Evolutionary conservation across 2,329 filamentous ascomycete genomes (phyloP).

Genomic region (Stagonosporopsis tanaceti): DNA sequence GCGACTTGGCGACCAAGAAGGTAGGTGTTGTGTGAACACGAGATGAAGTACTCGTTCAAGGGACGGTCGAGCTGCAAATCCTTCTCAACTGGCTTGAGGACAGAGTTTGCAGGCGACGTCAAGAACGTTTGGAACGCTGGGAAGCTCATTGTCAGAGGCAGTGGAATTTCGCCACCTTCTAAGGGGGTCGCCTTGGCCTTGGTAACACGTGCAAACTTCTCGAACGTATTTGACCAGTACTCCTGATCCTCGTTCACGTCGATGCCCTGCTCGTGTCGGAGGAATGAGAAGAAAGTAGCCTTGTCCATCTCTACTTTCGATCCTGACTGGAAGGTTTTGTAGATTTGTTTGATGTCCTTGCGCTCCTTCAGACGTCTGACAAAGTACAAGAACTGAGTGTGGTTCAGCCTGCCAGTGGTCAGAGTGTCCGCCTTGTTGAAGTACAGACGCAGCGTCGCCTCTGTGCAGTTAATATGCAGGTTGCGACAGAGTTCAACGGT

Average conservation of each 20-base stretch:
- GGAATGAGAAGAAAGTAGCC: conserved; percentile 77
- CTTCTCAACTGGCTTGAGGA: conserved; percentile 68
- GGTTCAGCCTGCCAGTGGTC: conserved; percentile 73
- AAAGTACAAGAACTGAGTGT: conserved; percentile 83
- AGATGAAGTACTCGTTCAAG: conserved; percentile 96
- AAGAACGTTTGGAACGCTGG: conserved; percentile 73
- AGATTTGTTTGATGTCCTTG: conserved; percentile 80
- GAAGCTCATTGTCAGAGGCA: conserved; percentile 73
- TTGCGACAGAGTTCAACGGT: conserved; percentile 86
- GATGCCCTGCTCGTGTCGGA: conserved; percentile 77
- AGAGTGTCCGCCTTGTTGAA: conserved; percentile 77
- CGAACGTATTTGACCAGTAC: conserved; percentile 77
- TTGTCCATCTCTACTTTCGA: conserved; percentile 70
- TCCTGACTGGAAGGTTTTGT: conserved; percentile 65
- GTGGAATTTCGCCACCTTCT: conserved; percentile 45
- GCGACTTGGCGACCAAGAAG: conserved; percentile 89
- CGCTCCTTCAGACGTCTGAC: conserved; percentile 83
- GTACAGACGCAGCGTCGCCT: conserved; percentile 73
- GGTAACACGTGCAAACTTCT: conserved; percentile 64
- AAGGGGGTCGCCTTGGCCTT: conserved; percentile 53
- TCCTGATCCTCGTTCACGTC: conserved; percentile 71
- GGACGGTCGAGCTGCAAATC: conserved; percentile 77
- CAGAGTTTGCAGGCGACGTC: conserved; percentile 65
- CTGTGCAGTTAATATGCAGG: conserved; percentile 89
- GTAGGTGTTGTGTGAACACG: conserved; percentile 98